phyloP scores from a whole-genome alignment of 495 filamentous ascomycete genomes.

The Aspergillus bertholletiae region DNA sequence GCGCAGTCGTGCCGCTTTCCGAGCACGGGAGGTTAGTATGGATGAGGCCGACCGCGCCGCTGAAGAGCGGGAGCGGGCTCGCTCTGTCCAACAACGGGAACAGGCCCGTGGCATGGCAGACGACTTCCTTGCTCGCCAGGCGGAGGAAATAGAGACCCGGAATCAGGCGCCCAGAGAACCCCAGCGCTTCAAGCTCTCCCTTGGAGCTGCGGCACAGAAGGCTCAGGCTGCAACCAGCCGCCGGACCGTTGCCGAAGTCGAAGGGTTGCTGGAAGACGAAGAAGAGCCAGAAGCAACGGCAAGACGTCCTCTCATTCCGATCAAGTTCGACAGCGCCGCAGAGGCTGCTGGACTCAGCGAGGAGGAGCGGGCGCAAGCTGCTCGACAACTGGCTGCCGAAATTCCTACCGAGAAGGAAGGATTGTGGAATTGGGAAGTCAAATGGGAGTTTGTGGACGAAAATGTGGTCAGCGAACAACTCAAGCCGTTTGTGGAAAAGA shows the following conservation, averaged over 20 bases:
- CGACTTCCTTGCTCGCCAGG: constrained; percentile 86
- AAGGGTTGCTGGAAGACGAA: constrained; percentile 90
- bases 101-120: constrained; percentile 85
- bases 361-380: constrained; percentile 77
- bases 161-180: constrained; percentile 62
- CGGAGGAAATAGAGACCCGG: constrained; percentile 69
- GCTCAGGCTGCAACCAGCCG: constrained; percentile 68
- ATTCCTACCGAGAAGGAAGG: constrained; percentile 86
- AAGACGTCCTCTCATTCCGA: constrained; percentile 81
- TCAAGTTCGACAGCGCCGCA: constrained; percentile 80
- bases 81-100: constrained; percentile 67
- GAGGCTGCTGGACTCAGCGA: constrained; percentile 68
- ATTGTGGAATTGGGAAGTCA: constrained; percentile 86
- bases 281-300: constrained; percentile 70
- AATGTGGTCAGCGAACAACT: constrained; percentile 81
- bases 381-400: constrained; percentile 76
- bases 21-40: constrained; percentile 64
- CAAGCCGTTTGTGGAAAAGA: constrained; percentile 94
- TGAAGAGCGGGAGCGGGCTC: constrained; percentile 71
- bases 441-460: constrained; percentile 93
- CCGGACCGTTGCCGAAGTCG: constrained; percentile 87
- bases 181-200: constrained; percentile 88
- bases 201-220: constrained; percentile 83
- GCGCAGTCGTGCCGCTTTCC: constrained; percentile 70
- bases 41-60: constrained; percentile 79